A percentile compares a stretch with the other conserved stretches of the same genome.
Conservation (phyloP, 2,329 filamentous ascomycete genomes). For the Neopestalotiopsis sp. region DNA sequence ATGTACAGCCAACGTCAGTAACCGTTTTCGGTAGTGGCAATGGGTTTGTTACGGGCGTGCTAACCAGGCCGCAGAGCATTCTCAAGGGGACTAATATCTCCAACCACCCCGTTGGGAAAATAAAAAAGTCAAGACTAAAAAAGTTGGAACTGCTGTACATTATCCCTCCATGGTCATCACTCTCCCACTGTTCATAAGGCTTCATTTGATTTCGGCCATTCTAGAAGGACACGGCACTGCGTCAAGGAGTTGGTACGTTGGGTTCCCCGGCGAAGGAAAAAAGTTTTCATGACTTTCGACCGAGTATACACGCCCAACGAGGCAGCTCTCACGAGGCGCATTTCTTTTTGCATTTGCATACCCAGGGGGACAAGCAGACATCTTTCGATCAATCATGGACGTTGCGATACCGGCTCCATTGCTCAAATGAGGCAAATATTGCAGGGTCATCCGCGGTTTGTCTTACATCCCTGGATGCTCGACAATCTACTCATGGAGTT, state of each 20-base stretch:
- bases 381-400: constrained; percentile 6
- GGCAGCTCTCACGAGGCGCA: constrained; percentile 15
- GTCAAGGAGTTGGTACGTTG: constrained; percentile 12
- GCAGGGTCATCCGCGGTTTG: background rate
- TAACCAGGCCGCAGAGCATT: constrained; percentile 18
- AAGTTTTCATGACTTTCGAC: constrained; percentile 7
- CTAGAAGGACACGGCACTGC: constrained; percentile 12
- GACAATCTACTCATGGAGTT: background rate
- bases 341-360: constrained; percentile 17
- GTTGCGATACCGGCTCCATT: background rate
- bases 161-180: constrained; percentile 3
- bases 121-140: background rate
- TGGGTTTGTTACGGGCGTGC: constrained; percentile 19
- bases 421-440: constrained; percentile 1
- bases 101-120: background rate
- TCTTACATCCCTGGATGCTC: background rate
- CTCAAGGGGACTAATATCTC: constrained; percentile 9
- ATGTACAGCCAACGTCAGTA: constrained; percentile 66
- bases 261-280: background rate
- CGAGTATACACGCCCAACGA: constrained; percentile 6
- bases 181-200: constrained; percentile 13
- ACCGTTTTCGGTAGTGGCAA: constrained; percentile 6
- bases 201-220: constrained; percentile 8
- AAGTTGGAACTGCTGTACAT: constrained; percentile 2
- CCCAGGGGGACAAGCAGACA: constrained; percentile 5